Evolutionary conservation across 1,284 basidiomycete species (phyloP).

Genomic region (Rhodofomes roseus): DNA sequence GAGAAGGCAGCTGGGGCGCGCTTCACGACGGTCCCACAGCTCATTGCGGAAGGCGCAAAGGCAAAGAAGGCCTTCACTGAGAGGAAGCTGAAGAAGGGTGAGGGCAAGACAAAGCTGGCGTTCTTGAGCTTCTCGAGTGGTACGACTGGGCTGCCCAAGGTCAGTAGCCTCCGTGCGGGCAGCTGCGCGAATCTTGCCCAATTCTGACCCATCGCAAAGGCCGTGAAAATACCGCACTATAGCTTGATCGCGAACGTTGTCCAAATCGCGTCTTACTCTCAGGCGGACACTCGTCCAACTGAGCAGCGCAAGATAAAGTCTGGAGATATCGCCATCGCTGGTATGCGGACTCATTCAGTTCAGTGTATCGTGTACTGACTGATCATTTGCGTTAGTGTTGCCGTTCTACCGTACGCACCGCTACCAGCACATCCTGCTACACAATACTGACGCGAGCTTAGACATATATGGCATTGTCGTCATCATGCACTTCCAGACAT

Average conservation of each 20-base stretch:
- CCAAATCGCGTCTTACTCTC: constrained; percentile 52
- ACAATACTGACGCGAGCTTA: constrained; percentile 20
- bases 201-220: constrained; percentile 34
- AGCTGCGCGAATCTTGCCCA: background rate
- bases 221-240: constrained; percentile 69
- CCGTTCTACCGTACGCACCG: constrained; percentile 30
- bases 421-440: background rate
- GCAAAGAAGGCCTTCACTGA: constrained; percentile 40
- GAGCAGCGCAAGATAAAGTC: constrained; percentile 39
- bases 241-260: constrained; percentile 64
- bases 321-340: constrained; percentile 52
- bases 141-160: constrained; percentile 80
- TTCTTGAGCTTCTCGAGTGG: constrained; percentile 77
- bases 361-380: background rate
- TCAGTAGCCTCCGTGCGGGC: constrained; percentile 17
- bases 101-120: constrained; percentile 63
- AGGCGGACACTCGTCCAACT: constrained; percentile 38
- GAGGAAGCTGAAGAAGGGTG: constrained; percentile 50
- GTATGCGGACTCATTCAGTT: constrained; percentile 31
- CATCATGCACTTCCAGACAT: constrained; percentile 45
- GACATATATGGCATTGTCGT: constrained; percentile 70
- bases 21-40: constrained; percentile 40
- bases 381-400: constrained; percentile 16
- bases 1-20: background rate
- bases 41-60: constrained; percentile 50